phyloP scores from a whole-genome alignment of 768 basidiomycete species.

The Boletales sp. region DNA sequence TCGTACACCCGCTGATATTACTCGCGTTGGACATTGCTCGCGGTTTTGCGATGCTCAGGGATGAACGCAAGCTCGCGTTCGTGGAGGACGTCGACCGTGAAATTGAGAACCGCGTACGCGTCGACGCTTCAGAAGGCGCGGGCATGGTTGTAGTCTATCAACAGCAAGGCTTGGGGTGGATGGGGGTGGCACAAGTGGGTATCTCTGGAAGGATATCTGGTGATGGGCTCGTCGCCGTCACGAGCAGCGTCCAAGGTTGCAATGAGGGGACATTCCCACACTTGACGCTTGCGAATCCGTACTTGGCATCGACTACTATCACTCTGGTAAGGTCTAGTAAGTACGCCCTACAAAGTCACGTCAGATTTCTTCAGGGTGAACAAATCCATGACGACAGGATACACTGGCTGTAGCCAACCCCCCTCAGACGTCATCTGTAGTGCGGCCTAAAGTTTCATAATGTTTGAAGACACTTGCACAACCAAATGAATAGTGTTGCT shows the following conservation, averaged over 20 bases:
- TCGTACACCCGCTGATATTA: conserved; percentile 46
- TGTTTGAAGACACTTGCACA: too few relatives aligned
- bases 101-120: conserved; percentile 38
- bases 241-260: conserved; percentile 16
- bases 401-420: too few relatives aligned
- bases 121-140: conserved; percentile 52
- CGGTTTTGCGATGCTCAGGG: conserved; percentile 46
- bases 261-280: conserved; percentile 18
- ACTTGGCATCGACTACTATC: not conserved
- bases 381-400: too few relatives aligned
- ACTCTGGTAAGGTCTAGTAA: too few relatives aligned
- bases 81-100: conserved; percentile 37
- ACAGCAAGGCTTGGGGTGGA: not conserved
- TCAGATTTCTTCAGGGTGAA: too few relatives aligned
- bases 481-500: too few relatives aligned
- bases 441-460: too few relatives aligned
- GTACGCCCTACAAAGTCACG: too few relatives aligned
- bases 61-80: conserved; percentile 35
- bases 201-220: conserved; percentile 11
- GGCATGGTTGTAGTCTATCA: conserved; percentile 19
- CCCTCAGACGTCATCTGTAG: too few relatives aligned
- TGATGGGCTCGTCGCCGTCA: conserved; percentile 13
- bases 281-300: not conserved
- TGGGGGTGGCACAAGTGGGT: conserved; percentile 8
- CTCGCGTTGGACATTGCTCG: conserved; percentile 52